Conservation (phyloP, 257 asterid genomes). For the Solanum okadae region DNA sequence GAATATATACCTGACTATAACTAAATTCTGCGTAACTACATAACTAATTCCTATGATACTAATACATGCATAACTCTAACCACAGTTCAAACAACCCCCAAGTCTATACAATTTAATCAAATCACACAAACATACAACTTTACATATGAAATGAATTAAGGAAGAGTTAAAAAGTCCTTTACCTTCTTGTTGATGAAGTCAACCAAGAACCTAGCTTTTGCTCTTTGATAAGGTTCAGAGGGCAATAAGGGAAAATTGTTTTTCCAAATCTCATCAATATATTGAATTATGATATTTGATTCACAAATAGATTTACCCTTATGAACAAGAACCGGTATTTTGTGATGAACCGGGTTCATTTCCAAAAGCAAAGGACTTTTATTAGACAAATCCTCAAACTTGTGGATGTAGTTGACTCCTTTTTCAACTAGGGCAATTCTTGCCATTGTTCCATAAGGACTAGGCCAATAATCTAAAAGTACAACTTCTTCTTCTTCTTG, state of each 20-base stretch:
- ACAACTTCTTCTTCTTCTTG: neutral
- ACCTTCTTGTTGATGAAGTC: conserved; percentile 18
- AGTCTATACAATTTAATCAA: neutral
- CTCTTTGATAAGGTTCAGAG: neutral
- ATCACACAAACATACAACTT: neutral
- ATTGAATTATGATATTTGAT: conserved; percentile 13
- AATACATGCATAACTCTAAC: neutral
- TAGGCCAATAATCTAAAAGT: neutral
- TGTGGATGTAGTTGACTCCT: neutral
- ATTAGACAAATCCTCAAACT: neutral
- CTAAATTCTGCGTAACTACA: too few relatives aligned
- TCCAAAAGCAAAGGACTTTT: conserved; percentile 9
- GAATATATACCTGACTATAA: too few relatives aligned
- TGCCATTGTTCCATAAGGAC: conserved; percentile 1
- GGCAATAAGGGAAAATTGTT: conserved; percentile 1
- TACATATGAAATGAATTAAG: neutral
- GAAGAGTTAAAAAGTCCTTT: neutral
- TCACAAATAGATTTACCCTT: conserved; percentile 17
- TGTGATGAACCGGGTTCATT: conserved; percentile 12
- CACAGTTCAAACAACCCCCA: rapidly evolving
- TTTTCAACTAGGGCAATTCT: conserved; percentile 3
- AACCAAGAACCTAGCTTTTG: conserved; percentile 15
- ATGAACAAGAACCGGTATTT: conserved; percentile 11
- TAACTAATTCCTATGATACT: neutral
- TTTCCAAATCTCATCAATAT: conserved; percentile 12